Conservation (phyloP, 208 protist genomes). For the Crithidia bombi region DNA sequence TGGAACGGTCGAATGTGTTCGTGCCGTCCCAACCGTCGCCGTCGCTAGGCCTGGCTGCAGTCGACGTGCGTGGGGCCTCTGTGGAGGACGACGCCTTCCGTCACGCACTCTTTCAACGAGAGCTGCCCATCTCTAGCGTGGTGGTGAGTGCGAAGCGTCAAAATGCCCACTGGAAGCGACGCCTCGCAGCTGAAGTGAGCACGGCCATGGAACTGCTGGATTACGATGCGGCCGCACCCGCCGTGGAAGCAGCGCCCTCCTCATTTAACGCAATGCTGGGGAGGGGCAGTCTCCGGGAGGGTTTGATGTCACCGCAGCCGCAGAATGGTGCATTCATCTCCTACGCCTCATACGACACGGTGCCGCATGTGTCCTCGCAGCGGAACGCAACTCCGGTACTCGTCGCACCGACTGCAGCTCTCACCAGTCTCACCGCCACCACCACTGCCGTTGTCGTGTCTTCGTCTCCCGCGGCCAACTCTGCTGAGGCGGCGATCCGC, state of each 20-base stretch:
- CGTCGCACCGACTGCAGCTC: constrained; percentile 2
- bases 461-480: neutral
- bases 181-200: constrained; percentile 54
- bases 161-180: constrained; percentile 43
- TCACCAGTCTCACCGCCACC: neutral
- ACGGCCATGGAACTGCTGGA: constrained; percentile 56
- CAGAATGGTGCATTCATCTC: constrained; percentile 31
- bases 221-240: constrained; percentile 40
- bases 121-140: constrained; percentile 52
- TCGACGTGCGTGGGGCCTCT: constrained; percentile 1
- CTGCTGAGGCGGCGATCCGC: neutral
- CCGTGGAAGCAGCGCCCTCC: neutral
- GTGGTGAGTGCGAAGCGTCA: constrained; percentile 39
- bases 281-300: neutral
- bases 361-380: neutral
- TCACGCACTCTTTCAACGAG: constrained; percentile 26
- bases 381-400: constrained; percentile 3
- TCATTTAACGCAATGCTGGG: neutral
- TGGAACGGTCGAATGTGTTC: constrained; percentile 5
- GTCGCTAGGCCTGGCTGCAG: neutral
- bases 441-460: neutral
- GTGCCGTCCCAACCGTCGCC: neutral
- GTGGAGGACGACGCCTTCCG: constrained; percentile 36
- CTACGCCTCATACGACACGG: constrained; percentile 33
- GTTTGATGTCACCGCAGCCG: neutral